These are phyloP conservation scores for Verbena officinalis DNA, from an alignment of 257 asterid species.

Conservation along the genomic window DNA sequence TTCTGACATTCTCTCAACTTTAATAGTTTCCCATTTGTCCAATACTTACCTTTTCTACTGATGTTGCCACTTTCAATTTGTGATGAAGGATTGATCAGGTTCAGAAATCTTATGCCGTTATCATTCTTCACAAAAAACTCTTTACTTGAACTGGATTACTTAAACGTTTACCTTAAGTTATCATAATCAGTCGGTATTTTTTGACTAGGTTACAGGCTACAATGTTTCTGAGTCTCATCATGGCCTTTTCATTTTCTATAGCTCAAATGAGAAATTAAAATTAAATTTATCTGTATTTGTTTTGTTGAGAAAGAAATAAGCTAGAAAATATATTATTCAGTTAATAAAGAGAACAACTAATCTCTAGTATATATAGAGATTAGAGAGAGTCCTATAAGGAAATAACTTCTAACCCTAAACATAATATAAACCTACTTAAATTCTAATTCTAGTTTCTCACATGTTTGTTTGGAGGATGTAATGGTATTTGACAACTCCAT, in stretches of 20 bases:
- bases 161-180: not conserved
- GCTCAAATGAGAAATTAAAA: slow-evolving; percentile 6
- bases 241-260: not conserved
- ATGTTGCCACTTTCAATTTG: not conserved
- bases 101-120: not conserved
- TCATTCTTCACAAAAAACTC: not conserved
- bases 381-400: too few species aligned
- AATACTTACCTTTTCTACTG: not conserved
- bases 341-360: too few species aligned
- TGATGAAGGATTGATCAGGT: not conserved
- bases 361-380: too few species aligned
- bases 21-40: too few species aligned
- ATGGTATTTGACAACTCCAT: slow-evolving; percentile 6
- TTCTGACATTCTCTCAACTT: not conserved
- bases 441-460: too few species aligned
- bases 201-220: not conserved
- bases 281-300: too few species aligned
- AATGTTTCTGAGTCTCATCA: too few species aligned
- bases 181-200: slow-evolving; percentile 1
- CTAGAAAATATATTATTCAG: too few species aligned
- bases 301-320: too few species aligned
- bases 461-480: not conserved
- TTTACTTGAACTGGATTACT: not conserved
- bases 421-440: too few species aligned
- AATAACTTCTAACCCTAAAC: too few species aligned